Base-by-base conservation (phyloP, 495 filamentous ascomycete genomes). In the Aspergillus sparsus region DNA sequence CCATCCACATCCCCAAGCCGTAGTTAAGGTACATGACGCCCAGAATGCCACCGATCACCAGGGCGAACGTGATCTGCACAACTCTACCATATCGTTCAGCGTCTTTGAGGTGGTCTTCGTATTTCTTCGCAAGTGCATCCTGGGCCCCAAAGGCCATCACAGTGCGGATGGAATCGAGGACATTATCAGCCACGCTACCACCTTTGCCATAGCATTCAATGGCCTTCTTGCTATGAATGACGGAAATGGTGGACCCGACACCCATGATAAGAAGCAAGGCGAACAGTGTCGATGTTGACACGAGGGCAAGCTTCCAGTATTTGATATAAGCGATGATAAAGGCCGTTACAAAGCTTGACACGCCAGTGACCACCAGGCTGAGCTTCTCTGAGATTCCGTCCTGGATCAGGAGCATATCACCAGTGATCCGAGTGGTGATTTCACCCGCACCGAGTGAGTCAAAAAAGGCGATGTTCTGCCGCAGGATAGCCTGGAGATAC, bases 1-100 rank as follows among this genome's bases (percentile, higher is more conserved):
- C 94, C 80, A 92, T 89, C 94, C 94, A 98, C 78, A 97, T 97
- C 33, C 92, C 87, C 45, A 98, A 82, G n/a, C 87, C 89, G 66
- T 96, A 97, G 73, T 93, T 94, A 36, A 94, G 72, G 67, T 92
- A 96, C 58, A 98, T 82, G 58, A 92, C 76, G 56, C 81, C 74
- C 74, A 97, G 89, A 84, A 96, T 88, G 32, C 80, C 78, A 33
- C 85, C 89, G 49, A 98, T 78, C 89, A 97, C 92, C 27, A 87
- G 57, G 15, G 83, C 89, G 35, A 93, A 73, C 5, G 80, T 74
- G 49, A 82, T 74, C 70, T 95, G 89, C 62, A 86, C 78, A 71
- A 86, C 91, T 75, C 83, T 82, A 7, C 92, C 93, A 71, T 82
- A 91, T 60, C 73, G 81, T 68, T 96, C 85, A 21, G 92, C 93